Evolutionary conservation across 345 rosid species (phyloP), one percentile per base, ranked within the genome.

Genomic region (Gossypium sturtianum): DNA sequence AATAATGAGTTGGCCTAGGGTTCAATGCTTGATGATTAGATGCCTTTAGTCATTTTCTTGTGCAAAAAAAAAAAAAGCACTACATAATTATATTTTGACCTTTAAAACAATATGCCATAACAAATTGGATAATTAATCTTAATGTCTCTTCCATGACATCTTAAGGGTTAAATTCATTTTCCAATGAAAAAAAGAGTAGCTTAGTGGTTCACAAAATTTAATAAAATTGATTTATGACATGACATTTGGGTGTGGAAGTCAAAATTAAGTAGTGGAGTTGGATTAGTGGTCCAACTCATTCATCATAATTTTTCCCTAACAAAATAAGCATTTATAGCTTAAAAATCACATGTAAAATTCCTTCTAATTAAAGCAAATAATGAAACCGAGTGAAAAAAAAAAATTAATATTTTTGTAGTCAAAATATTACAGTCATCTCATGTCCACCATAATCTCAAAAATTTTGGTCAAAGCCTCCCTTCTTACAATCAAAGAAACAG

Each of bases 21-120:
- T 57, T 41, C 74, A 71, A 38, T 71, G 74, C 52, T 56, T 56
- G 64, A n/a, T 70, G 27, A 56, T 71, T 43, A 53, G 74, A 70
- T 70, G 48, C 49, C 47, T 53, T 52, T 11, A 19, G 25, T 34
- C 48, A 19, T 70, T 34, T 70, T 70, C 62, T n/a, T 53, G 48
- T 34, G 45, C 8, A n/a, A 25, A 54, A 27, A 13, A 16, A 54
- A 27, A 13, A 38, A 54, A 56, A 34, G 12, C 65, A 19, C 53
- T 7, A 43, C 6, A 51, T 16, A 4, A 29, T 25, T 4, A 52
- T 16, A 17, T 17, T 69, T 70, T 70, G 47, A 52, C 27, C n/a
- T 41, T 51, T 29, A 3, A 8, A 17, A 68, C 7, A 67, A 67
- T 16, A 67, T 67, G 56, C 9, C 13, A 67, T 6, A 7, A 48